phyloP scores from a whole-genome alignment of 2,329 filamentous ascomycete genomes.

The Rhynchosporium secalis region DNA sequence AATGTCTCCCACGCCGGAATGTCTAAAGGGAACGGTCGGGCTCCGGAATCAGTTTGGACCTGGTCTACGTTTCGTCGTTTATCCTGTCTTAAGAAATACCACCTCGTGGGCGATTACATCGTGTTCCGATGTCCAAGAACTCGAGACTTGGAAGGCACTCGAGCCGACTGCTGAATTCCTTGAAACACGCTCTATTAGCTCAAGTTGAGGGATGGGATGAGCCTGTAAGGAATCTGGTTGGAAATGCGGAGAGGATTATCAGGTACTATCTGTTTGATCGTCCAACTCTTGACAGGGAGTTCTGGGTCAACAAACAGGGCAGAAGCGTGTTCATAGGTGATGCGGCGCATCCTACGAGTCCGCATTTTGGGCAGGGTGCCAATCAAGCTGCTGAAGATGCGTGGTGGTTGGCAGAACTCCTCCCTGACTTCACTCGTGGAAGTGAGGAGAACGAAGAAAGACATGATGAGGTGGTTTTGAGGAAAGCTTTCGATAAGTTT shows the following conservation, averaged over 20 bases:
- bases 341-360: constrained; percentile 48
- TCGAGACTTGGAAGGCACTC: neutral
- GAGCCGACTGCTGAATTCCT: neutral
- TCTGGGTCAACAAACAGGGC: neutral
- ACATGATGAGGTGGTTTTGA: neutral
- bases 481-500: neutral
- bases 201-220: neutral
- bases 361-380: constrained; percentile 25
- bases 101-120: neutral
- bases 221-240: neutral
- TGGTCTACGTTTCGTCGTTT: neutral
- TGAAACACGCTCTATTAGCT: neutral
- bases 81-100: neutral
- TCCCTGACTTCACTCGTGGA: neutral
- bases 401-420: constrained; percentile 6
- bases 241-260: neutral
- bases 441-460: neutral
- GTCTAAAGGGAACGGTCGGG: neutral
- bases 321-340: constrained; percentile 51
- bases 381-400: constrained; percentile 23
- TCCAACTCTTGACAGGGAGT: neutral
- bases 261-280: neutral
- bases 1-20: neutral
- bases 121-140: neutral
- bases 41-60: neutral